Percentiles rank a stretch among this genome's conserved stretches.
These are phyloP conservation scores for Lophium mytilinum DNA, from an alignment of 495 filamentous ascomycete species.

Conservation along the genomic window DNA sequence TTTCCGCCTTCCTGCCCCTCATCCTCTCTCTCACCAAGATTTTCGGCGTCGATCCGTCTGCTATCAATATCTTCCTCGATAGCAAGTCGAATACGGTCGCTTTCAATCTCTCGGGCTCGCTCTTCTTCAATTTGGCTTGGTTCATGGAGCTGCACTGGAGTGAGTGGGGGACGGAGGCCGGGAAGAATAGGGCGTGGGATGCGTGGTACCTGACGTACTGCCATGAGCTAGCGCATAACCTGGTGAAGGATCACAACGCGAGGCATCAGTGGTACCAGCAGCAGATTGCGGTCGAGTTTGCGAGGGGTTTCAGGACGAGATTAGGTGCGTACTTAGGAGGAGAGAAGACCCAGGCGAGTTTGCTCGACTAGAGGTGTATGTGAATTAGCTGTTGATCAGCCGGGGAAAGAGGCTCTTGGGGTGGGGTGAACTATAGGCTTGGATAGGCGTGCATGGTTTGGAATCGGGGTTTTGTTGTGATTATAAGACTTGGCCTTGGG, in stretches of 20 bases:
- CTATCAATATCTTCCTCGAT: slow-evolving; percentile 81
- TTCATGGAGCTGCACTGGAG: slow-evolving; percentile 68
- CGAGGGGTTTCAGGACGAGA: slow-evolving; percentile 1
- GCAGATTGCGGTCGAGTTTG: slow-evolving; percentile 22
- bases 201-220: slow-evolving; percentile 92
- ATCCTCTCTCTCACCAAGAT: slow-evolving; percentile 61
- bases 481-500: too few species aligned
- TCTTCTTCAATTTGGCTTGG: slow-evolving; percentile 91
- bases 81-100: slow-evolving; percentile 72
- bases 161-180: slow-evolving; percentile 19
- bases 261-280: slow-evolving; percentile 57
- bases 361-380: too few species aligned
- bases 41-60: slow-evolving; percentile 54
- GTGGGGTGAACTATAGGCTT: too few species aligned
- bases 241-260: slow-evolving; percentile 69
- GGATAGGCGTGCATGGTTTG: too few species aligned
- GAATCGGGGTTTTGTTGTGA: too few species aligned
- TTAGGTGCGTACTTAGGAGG: too few species aligned
- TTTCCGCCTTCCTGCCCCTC: slow-evolving; percentile 63
- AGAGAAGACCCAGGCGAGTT: too few species aligned
- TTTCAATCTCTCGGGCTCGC: slow-evolving; percentile 76
- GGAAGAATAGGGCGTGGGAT: slow-evolving; percentile 48
- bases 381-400: too few species aligned
- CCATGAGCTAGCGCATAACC: slow-evolving; percentile 91
- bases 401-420: too few species aligned